These are phyloP conservation scores for Tuber calosporum DNA, from an alignment of 495 filamentous ascomycete species.

Conservation along the genomic window DNA sequence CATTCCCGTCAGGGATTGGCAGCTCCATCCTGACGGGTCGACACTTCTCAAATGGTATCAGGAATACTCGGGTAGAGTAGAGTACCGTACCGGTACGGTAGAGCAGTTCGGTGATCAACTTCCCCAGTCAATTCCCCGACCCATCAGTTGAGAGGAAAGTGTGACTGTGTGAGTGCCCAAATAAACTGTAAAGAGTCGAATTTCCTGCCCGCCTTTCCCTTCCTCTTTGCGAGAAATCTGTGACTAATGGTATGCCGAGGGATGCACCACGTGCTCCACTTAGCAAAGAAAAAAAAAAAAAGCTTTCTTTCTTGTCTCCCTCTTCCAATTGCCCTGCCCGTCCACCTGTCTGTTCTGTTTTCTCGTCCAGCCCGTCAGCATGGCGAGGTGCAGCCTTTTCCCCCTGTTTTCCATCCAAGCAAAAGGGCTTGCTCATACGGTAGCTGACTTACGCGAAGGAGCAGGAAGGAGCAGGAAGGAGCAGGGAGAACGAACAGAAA, in stretches of 20 bases:
- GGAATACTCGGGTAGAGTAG: constrained; percentile 4
- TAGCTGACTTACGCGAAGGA: background rate
- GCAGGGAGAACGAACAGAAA: no score
- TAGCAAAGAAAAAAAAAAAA: constrained; percentile 9
- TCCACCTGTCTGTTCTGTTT: background rate
- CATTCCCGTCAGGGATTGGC: constrained; percentile 32
- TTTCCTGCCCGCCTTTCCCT: constrained; percentile 31
- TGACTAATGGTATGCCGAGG: constrained; percentile 32
- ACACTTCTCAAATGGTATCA: constrained; percentile 20
- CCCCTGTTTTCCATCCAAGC: background rate
- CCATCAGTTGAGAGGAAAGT: background rate
- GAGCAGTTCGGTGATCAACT: constrained; percentile 5
- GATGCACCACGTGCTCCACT: constrained; percentile 32
- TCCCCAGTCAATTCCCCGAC: constrained; percentile 21
- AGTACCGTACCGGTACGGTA: no score
- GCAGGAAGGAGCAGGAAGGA: no score
- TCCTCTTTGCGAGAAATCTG: constrained; percentile 36
- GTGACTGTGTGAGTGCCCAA: background rate
- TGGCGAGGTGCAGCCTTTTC: background rate
- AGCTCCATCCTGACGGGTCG: constrained; percentile 22
- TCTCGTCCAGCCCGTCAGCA: background rate
- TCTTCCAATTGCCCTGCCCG: constrained; percentile 2
- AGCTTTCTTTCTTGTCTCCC: constrained; percentile 10
- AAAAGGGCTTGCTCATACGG: background rate
- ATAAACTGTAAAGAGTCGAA: constrained; percentile 14